phyloP scores from a whole-genome alignment of 306 rosid genomes.

The Lathyrus sativus region DNA sequence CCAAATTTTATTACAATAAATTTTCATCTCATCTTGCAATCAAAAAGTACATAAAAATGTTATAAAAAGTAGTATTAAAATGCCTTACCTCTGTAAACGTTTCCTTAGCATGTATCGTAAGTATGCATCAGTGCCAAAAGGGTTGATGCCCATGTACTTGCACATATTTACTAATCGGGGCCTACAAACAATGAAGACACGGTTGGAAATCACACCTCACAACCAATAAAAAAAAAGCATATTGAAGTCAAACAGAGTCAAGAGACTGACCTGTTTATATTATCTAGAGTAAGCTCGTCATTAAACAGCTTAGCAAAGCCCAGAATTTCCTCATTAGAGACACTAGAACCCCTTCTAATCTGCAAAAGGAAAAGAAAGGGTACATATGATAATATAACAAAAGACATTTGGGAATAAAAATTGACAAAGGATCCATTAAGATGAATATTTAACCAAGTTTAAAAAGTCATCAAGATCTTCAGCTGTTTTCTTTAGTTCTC shows the following conservation, averaged over 20 bases:
- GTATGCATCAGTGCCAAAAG: slow-evolving; percentile 88
- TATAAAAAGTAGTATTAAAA: not conserved
- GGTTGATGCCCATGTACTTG: slow-evolving; percentile 96
- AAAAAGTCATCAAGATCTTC: slow-evolving; percentile 91
- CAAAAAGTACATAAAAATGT: slow-evolving; percentile 19
- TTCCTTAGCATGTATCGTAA: slow-evolving; percentile 88
- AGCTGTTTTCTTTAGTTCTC: slow-evolving; percentile 88
- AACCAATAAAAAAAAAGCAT: slow-evolving; percentile 23
- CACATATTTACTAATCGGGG: slow-evolving; percentile 97
- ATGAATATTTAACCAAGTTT: slow-evolving; percentile 52
- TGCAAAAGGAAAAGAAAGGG: slow-evolving; percentile 39
- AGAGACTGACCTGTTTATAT: slow-evolving; percentile 79
- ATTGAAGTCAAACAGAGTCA: slow-evolving; percentile 28
- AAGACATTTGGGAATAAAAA: not conserved
- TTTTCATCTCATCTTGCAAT: slow-evolving; percentile 13
- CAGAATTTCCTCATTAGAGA: slow-evolving; percentile 88
- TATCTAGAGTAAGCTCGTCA: slow-evolving; percentile 96
- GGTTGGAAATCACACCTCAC: slow-evolving; percentile 33
- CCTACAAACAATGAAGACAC: slow-evolving; percentile 51
- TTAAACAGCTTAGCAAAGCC: slow-evolving; percentile 94
- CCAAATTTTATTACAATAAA: slow-evolving; percentile 16
- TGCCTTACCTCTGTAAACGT: slow-evolving; percentile 66
- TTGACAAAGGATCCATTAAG: slow-evolving; percentile 32
- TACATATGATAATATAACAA: slow-evolving; percentile 14
- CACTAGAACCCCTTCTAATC: slow-evolving; percentile 83